phyloP scores from a whole-genome alignment of 2,329 filamentous ascomycete genomes.

The Alternaria alternata region DNA sequence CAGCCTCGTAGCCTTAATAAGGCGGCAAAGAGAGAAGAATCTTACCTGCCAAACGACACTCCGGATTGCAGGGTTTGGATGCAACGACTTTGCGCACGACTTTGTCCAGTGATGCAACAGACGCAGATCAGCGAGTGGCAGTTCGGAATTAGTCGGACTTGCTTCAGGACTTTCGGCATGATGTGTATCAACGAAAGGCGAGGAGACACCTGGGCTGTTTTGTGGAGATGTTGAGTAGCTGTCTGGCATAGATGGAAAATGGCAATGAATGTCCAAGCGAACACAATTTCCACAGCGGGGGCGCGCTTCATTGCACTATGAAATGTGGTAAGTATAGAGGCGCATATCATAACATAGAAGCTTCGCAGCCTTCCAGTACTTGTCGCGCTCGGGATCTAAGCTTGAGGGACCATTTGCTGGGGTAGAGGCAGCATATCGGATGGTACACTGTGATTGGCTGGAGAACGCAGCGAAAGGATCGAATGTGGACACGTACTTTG shows the following conservation, averaged over 20 bases:
- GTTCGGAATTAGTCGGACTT: constrained; percentile 20
- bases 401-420: neutral
- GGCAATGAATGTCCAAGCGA: constrained; percentile 42
- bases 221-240: constrained; percentile 30
- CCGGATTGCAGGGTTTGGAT: constrained; percentile 22
- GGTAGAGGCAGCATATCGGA: constrained; percentile 1
- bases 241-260: constrained; percentile 32
- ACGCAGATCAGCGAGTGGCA: constrained; percentile 38
- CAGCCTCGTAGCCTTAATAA: neutral
- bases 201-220: constrained; percentile 20
- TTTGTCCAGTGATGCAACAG: constrained; percentile 42
- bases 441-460: constrained; percentile 16
- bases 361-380: neutral
- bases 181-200: constrained; percentile 14
- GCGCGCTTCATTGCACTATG: constrained; percentile 43
- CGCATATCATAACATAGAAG: neutral
- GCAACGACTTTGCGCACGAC: constrained; percentile 30
- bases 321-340: constrained; percentile 5
- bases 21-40: neutral
- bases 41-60: constrained; percentile 23
- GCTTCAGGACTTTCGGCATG: constrained; percentile 16
- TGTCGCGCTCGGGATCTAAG: neutral
- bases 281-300: constrained; percentile 44
- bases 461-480: neutral
- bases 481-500: constrained; percentile 33